These are phyloP conservation scores for Leccinum pachyderme DNA, from an alignment of 1,284 basidiomycete species.

Conservation along the genomic window DNA sequence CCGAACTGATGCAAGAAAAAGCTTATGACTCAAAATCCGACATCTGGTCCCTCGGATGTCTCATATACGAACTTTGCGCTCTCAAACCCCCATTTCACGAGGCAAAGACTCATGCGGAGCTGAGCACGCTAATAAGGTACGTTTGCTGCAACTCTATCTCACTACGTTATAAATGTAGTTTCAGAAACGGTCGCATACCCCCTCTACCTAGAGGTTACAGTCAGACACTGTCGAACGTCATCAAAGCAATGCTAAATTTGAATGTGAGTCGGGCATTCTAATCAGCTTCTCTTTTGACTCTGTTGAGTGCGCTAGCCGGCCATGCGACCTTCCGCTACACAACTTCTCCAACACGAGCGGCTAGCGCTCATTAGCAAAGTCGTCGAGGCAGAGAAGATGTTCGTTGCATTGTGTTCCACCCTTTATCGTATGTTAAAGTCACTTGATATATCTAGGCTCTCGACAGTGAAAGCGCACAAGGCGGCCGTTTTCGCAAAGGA, in stretches of 20 bases:
- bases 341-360: conserved; percentile 76
- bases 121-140: conserved; percentile 78
- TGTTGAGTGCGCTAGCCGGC: conserved; percentile 56
- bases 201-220: conserved; percentile 83
- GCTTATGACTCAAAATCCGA: conserved; percentile 97
- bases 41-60: conserved; percentile 96
- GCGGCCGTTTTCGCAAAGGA: conserved; percentile 50
- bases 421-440: neutral
- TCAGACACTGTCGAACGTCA: conserved; percentile 64
- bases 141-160: conserved; percentile 12
- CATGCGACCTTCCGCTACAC: conserved; percentile 77
- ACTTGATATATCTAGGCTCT: conserved; percentile 43
- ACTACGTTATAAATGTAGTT: conserved; percentile 2
- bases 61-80: conserved; percentile 94
- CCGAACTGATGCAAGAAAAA: conserved; percentile 94
- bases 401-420: conserved; percentile 24
- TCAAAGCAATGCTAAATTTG: conserved; percentile 84
- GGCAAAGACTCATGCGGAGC: conserved; percentile 83
- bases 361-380: conserved; percentile 72
- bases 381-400: conserved; percentile 79
- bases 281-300: neutral
- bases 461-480: conserved; percentile 62
- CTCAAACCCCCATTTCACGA: conserved; percentile 89
- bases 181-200: conserved; percentile 81
- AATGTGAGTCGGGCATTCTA: conserved; percentile 53